These are phyloP conservation scores for Leccinum variabile DNA, from an alignment of 1,284 basidiomycete species.

Conservation along the genomic window DNA sequence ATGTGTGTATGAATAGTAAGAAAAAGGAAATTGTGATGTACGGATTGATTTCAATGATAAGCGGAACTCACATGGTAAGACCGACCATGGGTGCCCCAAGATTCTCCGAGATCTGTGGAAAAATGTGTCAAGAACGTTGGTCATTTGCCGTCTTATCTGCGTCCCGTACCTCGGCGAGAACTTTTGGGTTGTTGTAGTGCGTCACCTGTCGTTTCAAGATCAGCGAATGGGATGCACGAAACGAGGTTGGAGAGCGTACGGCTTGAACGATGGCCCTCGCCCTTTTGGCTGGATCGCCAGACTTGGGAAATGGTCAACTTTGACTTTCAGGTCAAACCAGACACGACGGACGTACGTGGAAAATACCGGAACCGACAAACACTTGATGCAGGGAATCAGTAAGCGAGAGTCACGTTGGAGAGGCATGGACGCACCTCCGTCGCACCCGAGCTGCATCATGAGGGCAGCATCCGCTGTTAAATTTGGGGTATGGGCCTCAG, in stretches of 20 bases:
- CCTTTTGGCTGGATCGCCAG: slow-evolving; percentile 91
- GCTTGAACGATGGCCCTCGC: slow-evolving; percentile 98
- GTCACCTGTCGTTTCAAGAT: slow-evolving; percentile 59
- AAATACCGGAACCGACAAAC: slow-evolving; percentile 94
- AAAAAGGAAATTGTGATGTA: slow-evolving; percentile 3
- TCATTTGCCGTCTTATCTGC: background rate
- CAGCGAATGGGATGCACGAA: slow-evolving; percentile 4
- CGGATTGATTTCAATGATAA: slow-evolving; percentile 4
- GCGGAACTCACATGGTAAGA: slow-evolving; percentile 71
- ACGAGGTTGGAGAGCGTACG: slow-evolving; percentile 42
- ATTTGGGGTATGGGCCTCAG: slow-evolving; percentile 1
- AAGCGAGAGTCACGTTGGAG: slow-evolving; percentile 8
- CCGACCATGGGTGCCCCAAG: slow-evolving; percentile 93
- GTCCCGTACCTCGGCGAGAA: slow-evolving; percentile 67
- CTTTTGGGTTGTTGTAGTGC: slow-evolving; percentile 92
- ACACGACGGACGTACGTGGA: slow-evolving; percentile 61
- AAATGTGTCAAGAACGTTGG: slow-evolving; percentile 7
- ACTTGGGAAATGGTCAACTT: slow-evolving; percentile 46
- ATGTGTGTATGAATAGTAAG: slow-evolving; percentile 1
- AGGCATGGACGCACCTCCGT: slow-evolving; percentile 73
- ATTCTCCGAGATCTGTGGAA: slow-evolving; percentile 75
- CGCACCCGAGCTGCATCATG: slow-evolving; percentile 99
- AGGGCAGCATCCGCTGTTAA: slow-evolving; percentile 89
- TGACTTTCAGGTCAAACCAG: slow-evolving; percentile 2
- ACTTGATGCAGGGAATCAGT: slow-evolving; percentile 47